phyloP scores from a whole-genome alignment of 2,329 filamentous ascomycete genomes.

The Epichloe sibirici region DNA sequence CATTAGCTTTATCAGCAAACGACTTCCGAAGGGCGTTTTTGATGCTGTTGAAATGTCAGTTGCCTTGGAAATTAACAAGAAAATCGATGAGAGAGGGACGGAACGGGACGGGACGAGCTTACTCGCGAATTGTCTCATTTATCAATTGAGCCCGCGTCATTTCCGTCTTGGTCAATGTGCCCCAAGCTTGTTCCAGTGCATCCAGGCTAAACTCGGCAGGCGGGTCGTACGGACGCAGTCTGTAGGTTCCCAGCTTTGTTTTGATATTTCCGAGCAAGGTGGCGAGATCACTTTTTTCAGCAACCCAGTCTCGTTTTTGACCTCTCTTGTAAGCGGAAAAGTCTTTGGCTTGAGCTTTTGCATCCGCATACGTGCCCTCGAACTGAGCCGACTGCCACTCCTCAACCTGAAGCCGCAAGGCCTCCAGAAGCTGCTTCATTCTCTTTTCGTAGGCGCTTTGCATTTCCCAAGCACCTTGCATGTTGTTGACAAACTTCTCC shows the following conservation, averaged over 20 bases:
- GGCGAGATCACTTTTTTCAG: slow-evolving; percentile 90
- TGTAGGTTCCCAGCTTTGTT: slow-evolving; percentile 93
- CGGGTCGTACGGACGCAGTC: slow-evolving; percentile 80
- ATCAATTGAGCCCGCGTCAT: slow-evolving; percentile 84
- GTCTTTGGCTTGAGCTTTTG: slow-evolving; percentile 70
- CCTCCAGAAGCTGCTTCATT: slow-evolving; percentile 69
- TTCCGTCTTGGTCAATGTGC: slow-evolving; percentile 66
- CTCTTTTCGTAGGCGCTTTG: slow-evolving; percentile 89
- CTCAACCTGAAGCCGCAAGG: slow-evolving; percentile 61
- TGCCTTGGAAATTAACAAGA: background rate
- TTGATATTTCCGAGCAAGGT: slow-evolving; percentile 96
- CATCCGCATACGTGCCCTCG: slow-evolving; percentile 83
- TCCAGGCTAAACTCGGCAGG: slow-evolving; percentile 74
- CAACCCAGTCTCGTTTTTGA: slow-evolving; percentile 89
- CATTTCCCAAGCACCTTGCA: slow-evolving; percentile 99
- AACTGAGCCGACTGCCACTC: slow-evolving; percentile 72
- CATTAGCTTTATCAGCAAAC: slow-evolving; percentile 96
- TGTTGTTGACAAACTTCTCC: slow-evolving; percentile 96
- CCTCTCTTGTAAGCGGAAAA: slow-evolving; percentile 87
- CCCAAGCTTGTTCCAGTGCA: slow-evolving; percentile 73
- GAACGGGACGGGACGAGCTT: slow-evolving; percentile 20
- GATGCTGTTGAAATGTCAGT: slow-evolving; percentile 46
- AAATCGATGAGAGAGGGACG: background rate
- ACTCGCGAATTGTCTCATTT: slow-evolving; percentile 96
- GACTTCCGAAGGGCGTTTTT: slow-evolving; percentile 87